Conservation (phyloP, 176 grass and related monocot genomes). For the Rhynchospora pubera region DNA sequence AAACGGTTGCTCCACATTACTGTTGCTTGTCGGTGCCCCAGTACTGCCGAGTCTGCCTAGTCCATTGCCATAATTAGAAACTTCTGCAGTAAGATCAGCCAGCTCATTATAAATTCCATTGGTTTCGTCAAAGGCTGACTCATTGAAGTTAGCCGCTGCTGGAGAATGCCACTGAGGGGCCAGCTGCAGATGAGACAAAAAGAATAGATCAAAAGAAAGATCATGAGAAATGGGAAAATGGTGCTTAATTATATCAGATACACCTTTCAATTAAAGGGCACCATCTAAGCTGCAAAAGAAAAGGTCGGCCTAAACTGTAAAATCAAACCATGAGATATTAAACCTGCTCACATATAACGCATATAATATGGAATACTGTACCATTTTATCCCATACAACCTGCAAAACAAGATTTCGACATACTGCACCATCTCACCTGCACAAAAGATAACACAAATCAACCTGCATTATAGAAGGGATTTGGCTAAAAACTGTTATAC, state of each 20-base stretch:
- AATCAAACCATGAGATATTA: not conserved
- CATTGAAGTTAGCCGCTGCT: slow-evolving; percentile 7
- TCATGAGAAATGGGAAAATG: not conserved
- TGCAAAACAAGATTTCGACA: not conserved
- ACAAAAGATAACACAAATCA: not conserved
- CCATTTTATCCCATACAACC: not conserved
- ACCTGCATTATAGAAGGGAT: not conserved
- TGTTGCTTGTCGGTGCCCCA: not conserved
- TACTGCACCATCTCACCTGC: not conserved
- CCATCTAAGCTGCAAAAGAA: not conserved
- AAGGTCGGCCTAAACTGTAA: not conserved
- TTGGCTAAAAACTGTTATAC: not conserved
- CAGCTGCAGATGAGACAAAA: slow-evolving; percentile 14
- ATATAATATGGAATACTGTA: not conserved
- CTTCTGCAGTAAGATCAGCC: slow-evolving; percentile 12
- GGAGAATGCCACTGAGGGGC: slow-evolving; percentile 27
- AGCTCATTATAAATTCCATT: slow-evolving; percentile 29
- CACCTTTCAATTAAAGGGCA: not conserved
- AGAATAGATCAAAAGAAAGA: not conserved
- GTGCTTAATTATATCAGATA: not conserved
- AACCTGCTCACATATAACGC: not conserved
- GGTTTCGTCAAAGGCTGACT: slow-evolving; percentile 19
- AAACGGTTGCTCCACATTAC: not conserved
- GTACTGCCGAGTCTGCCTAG: not conserved
- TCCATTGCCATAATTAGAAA: not conserved